These are phyloP conservation scores for Adenanthera pavonina DNA, from an alignment of 306 rosid genomes.

Conservation along the genomic window DNA sequence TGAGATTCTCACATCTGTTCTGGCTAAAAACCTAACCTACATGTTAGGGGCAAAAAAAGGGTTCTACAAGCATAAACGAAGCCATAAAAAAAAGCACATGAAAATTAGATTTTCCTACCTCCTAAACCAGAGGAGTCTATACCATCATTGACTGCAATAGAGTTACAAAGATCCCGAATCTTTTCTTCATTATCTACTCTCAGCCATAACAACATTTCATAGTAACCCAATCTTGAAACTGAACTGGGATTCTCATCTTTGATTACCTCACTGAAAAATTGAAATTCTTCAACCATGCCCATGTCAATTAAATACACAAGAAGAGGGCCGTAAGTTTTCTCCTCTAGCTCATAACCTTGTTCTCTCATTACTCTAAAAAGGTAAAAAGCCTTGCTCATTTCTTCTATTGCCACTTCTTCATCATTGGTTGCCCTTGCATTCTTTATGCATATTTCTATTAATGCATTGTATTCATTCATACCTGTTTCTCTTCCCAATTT, in stretches of 20 bases:
- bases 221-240: conserved; percentile 71
- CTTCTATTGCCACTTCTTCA: conserved; percentile 55
- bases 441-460: conserved; percentile 58
- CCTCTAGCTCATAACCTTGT: conserved; percentile 62
- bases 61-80: conserved; percentile 7
- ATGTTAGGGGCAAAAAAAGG: background rate
- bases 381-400: conserved; percentile 58
- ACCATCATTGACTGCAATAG: conserved; percentile 49
- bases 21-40: conserved; percentile 11
- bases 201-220: conserved; percentile 81
- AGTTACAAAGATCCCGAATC: conserved; percentile 70
- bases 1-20: conserved; percentile 20
- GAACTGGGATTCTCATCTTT: conserved; percentile 56
- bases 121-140: conserved; percentile 51
- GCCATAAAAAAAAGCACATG: background rate
- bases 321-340: conserved; percentile 65
- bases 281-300: conserved; percentile 76
- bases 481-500: conserved; percentile 69
- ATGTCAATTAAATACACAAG: conserved; percentile 66
- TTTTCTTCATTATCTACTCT: conserved; percentile 64
- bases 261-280: conserved; percentile 58
- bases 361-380: conserved; percentile 66
- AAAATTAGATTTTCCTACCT: conserved; percentile 55
- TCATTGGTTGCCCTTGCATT: conserved; percentile 60
- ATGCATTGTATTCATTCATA: conserved; percentile 61